Percentiles rank a stretch among this genome's conserved stretches.
phyloP scores from a whole-genome alignment of 2,329 filamentous ascomycete genomes.

The Aspergillus fructus region DNA sequence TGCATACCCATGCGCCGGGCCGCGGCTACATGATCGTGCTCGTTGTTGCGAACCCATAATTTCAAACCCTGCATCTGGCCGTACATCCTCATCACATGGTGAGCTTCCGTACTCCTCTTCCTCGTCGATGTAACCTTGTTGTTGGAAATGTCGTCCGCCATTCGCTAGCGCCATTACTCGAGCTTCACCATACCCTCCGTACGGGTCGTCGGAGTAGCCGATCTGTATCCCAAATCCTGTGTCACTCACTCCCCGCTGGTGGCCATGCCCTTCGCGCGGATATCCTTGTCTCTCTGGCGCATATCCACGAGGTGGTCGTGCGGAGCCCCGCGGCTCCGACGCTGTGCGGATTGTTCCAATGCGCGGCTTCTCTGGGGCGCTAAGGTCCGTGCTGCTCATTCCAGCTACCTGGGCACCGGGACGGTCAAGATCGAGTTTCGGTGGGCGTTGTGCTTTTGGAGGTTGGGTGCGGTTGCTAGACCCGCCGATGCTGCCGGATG shows the following conservation, averaged over 20 bases:
- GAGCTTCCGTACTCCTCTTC: slow-evolving; percentile 72
- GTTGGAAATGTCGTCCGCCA: slow-evolving; percentile 42
- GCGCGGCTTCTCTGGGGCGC: slow-evolving; percentile 38
- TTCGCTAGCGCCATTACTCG: slow-evolving; percentile 49
- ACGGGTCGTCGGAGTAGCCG: slow-evolving; percentile 47
- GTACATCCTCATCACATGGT: slow-evolving; percentile 67
- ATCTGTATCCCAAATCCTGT: slow-evolving; percentile 28
- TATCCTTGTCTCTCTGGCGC: slow-evolving; percentile 23
- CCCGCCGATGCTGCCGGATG: slow-evolving; percentile 25
- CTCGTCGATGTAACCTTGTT: slow-evolving; percentile 72
- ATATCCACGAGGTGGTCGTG: slow-evolving; percentile 32
- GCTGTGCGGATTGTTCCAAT: slow-evolving; percentile 51
- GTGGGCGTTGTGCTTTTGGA: slow-evolving; percentile 48
- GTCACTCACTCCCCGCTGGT: slow-evolving; percentile 33
- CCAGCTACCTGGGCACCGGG: slow-evolving; percentile 36
- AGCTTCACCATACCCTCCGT: slow-evolving; percentile 64
- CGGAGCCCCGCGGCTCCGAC: slow-evolving; percentile 51
- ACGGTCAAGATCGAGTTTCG: slow-evolving; percentile 43
- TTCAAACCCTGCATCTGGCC: slow-evolving; percentile 75
- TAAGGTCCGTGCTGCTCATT: slow-evolving; percentile 23
- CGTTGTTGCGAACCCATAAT: slow-evolving; percentile 59
- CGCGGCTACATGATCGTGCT: slow-evolving; percentile 30
- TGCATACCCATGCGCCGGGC: slow-evolving; percentile 30
- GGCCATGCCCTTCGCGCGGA: slow-evolving; percentile 31
- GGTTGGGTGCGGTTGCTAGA: slow-evolving; percentile 48